phyloP scores from a whole-genome alignment of 1,139 yeast genomes.

The Pichia sp. region DNA sequence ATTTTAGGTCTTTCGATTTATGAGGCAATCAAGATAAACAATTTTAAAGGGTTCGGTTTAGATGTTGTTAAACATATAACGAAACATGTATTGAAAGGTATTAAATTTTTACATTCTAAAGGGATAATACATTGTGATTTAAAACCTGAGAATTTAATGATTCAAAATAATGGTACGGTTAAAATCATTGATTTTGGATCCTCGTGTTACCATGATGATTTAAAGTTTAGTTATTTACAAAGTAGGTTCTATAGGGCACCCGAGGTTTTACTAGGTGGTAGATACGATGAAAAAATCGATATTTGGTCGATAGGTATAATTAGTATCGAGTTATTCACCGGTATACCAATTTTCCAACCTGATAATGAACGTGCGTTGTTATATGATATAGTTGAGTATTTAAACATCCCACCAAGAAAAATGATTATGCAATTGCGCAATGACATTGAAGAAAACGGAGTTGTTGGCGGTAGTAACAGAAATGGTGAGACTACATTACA shows the following conservation, averaged over 20 bases:
- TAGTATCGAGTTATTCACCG: conserved; percentile 57
- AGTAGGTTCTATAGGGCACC: conserved; percentile 68
- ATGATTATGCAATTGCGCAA: conserved; percentile 34
- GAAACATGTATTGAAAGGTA: conserved; percentile 50
- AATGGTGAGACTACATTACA: too few relatives aligned
- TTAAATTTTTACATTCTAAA: conserved; percentile 51
- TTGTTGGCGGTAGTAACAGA: too few relatives aligned
- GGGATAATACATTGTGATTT: conserved; percentile 74
- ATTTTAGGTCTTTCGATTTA: conserved; percentile 61
- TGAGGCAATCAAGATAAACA: conserved; percentile 54
- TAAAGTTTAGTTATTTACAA: conserved; percentile 53
- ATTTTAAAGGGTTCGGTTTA: conserved; percentile 57
- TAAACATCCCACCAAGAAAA: conserved; percentile 53
- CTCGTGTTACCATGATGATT: conserved; percentile 43
- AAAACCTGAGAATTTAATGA: conserved; percentile 64
- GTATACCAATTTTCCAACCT: conserved; percentile 65
- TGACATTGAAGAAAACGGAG: conserved; percentile 29
- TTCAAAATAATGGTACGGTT: conserved; percentile 26
- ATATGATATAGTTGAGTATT: conserved; percentile 36
- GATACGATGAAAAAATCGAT: conserved; percentile 63
- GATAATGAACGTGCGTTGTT: conserved; percentile 63
- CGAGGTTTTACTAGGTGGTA: conserved; percentile 75
- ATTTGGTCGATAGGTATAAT: conserved; percentile 78
- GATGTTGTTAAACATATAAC: conserved; percentile 45
- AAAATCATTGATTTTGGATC: conserved; percentile 66